Conservation (phyloP, 768 basidiomycete species). For the Pilatotrama ljubarskyi region DNA sequence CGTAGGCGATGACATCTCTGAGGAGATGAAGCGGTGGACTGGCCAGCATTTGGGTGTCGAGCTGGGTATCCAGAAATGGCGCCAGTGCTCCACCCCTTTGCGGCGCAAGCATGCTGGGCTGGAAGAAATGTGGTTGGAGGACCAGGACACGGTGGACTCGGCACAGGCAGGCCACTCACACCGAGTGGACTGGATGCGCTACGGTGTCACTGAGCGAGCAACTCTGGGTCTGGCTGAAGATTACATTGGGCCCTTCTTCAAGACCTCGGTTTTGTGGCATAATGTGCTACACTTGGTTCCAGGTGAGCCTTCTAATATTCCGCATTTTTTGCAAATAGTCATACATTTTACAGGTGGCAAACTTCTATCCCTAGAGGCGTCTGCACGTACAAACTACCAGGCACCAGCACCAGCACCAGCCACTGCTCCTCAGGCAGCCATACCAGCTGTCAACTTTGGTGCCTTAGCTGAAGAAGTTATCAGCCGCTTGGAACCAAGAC, state of each 20-base stretch:
- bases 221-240: not conserved
- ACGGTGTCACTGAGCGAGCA: not conserved
- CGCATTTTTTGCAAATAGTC: not conserved
- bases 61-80: slow-evolving; percentile 10
- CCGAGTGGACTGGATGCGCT: not conserved
- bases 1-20: not conserved
- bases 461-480: not conserved
- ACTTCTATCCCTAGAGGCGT: not conserved
- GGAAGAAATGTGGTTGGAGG: slow-evolving; percentile 10
- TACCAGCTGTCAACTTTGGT: not conserved
- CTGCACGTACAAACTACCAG: not conserved
- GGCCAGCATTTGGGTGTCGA: not conserved
- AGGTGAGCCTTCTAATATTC: not conserved
- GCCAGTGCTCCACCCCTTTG: slow-evolving; percentile 6
- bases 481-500: not conserved
- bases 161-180: slow-evolving; percentile 7
- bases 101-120: slow-evolving; percentile 7
- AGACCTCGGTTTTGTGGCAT: slow-evolving; percentile 1
- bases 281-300: not conserved
- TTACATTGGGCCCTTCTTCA: slow-evolving; percentile 4
- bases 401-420: not conserved
- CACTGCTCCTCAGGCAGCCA: not conserved
- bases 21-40: slow-evolving; percentile 2
- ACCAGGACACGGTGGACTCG: slow-evolving; percentile 5
- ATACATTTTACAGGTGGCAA: not conserved